Evolutionary conservation across 2,329 filamentous ascomycete genomes (phyloP).

Genomic region (Pseudogymnoascus sp.): DNA sequence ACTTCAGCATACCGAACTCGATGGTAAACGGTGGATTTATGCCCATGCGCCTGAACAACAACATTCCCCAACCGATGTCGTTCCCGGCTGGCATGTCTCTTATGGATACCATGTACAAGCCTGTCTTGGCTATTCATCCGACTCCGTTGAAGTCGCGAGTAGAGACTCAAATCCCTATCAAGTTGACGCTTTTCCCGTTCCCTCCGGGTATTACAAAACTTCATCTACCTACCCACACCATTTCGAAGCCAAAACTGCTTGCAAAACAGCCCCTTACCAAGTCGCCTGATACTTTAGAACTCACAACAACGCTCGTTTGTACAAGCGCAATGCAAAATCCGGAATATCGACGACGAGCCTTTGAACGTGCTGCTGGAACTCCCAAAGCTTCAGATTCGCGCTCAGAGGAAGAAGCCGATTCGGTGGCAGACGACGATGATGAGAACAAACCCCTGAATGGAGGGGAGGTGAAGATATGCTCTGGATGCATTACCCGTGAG

Average conservation of each 20-base stretch:
- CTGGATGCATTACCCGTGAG: constrained; percentile 85
- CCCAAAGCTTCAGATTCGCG: constrained; percentile 23
- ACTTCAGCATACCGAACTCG: constrained; percentile 14
- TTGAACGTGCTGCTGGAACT: constrained; percentile 47
- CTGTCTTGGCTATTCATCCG: constrained; percentile 51
- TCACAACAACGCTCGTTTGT: constrained; percentile 77
- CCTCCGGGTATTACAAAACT: constrained; percentile 70
- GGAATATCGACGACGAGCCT: constrained; percentile 56
- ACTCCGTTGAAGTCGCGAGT: constrained; percentile 80
- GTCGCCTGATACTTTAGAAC: constrained; percentile 66
- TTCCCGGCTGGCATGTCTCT: constrained; percentile 21
- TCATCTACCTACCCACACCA: constrained; percentile 80
- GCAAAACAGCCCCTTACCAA: constrained; percentile 61
- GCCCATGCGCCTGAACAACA: constrained; percentile 21
- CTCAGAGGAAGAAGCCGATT: constrained; percentile 27
- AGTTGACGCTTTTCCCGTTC: constrained; percentile 67
- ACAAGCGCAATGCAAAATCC: constrained; percentile 81
- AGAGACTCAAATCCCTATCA: constrained; percentile 91
- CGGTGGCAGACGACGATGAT: constrained; percentile 41
- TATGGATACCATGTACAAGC: constrained; percentile 25
- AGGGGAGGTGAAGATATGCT: constrained; percentile 87
- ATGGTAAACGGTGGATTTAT: constrained; percentile 15
- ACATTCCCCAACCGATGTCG: constrained; percentile 20
- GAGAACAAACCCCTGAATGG: constrained; percentile 70
- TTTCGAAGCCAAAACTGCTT: constrained; percentile 88